Conservation (phyloP, 495 filamentous ascomycete species). For the Staphylotrichum longicolle region DNA sequence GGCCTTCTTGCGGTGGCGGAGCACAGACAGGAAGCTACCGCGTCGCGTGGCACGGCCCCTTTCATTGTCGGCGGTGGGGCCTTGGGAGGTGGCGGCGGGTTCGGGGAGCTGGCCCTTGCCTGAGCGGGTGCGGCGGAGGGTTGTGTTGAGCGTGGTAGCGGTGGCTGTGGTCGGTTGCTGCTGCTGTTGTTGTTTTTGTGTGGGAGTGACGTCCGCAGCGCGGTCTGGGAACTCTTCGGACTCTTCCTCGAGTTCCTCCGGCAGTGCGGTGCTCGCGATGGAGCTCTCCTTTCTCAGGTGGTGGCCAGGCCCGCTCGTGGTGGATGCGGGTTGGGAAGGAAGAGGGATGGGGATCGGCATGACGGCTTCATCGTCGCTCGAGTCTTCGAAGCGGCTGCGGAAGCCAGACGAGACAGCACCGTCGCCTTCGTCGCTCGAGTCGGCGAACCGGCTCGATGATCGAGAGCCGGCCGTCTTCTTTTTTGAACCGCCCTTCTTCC, state of each 20-base stretch:
- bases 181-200: constrained; percentile 14
- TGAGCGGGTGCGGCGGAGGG: constrained; percentile 36
- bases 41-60: constrained; percentile 16
- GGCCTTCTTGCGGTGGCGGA: constrained; percentile 47
- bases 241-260: constrained; percentile 37
- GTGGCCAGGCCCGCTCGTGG: background rate
- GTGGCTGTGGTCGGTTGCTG: background rate
- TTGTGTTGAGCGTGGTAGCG: background rate
- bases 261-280: constrained; percentile 31
- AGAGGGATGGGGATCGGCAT: constrained; percentile 24
- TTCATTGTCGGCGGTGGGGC: background rate
- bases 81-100: constrained; percentile 13
- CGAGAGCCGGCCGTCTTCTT: constrained; percentile 11
- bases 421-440: constrained; percentile 70
- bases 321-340: constrained; percentile 6
- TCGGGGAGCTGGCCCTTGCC: constrained; percentile 33
- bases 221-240: constrained; percentile 37
- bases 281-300: constrained; percentile 23
- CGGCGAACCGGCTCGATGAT: constrained; percentile 45
- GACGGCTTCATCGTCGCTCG: constrained; percentile 66
- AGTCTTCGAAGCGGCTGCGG: constrained; percentile 75
- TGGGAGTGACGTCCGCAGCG: background rate
- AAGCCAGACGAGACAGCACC: constrained; percentile 48
- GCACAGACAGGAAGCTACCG: constrained; percentile 45
- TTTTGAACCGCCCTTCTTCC: constrained; percentile 26